Evolutionary conservation across 2,329 filamentous ascomycete species (phyloP), one percentile per base, ranked within the genome.

Genomic region (Lasiodiplodia theobromae): DNA sequence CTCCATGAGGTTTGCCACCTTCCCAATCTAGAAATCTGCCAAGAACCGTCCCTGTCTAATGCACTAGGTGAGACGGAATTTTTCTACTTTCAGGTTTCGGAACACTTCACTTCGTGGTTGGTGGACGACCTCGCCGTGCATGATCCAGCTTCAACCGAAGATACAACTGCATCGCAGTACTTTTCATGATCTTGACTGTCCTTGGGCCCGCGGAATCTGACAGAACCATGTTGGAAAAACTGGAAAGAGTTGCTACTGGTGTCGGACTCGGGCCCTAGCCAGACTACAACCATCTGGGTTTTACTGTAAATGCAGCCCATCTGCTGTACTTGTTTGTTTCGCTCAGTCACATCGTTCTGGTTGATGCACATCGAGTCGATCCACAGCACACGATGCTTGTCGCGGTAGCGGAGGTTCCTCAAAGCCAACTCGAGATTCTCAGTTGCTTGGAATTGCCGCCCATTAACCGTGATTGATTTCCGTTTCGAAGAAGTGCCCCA

Each of bases 311-410:
- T 78, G 2, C 67, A 56, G 2, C 73, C 62, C 78, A 82, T 81
- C 70, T 77, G 73, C 34, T 72, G 69, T 2, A 82, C 77, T 68
- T 81, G 80, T 31, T 73, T 68, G 49, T 75, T 76, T 52, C 75
- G 75, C 66, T 81, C 80, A 2, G 71, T 54, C 18, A 66, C 38
- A 54, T 77, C 70, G 4, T 70, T 47, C 52, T 78, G 76, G 64
- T 79, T 72, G 63, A 80, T 79, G 67, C 78, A 80, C 1, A 81
- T 68, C 16, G 71, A 74, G 71, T 81, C 79, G 23, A 78, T 74
- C 80, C 78, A 82, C 8, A 82, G 12, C 18, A 52, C 58, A 16
- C 66, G 40, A 16, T n/a, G 53, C 34, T 60, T 23, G 57, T 21
- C 34, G 3, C 11, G 25, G 14, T 60, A 23, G 38, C 69, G 68